Base-by-base conservation (phyloP, 2,329 filamentous ascomycete genomes). In the Xylariaceae sp. region DNA sequence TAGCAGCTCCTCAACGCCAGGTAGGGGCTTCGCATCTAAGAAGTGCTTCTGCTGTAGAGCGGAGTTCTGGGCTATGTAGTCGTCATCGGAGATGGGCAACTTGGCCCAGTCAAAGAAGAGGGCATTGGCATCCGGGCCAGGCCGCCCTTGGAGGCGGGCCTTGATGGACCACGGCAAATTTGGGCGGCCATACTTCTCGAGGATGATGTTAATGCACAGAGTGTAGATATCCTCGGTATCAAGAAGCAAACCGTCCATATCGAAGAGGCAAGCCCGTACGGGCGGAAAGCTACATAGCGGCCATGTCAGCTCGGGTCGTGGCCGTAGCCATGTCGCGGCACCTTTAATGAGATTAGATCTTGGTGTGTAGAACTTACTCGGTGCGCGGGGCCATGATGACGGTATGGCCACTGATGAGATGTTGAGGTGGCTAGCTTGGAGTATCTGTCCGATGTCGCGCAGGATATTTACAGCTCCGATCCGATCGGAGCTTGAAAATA, bases 161-260 rank as follows among this genome's bases (percentile, higher is more conserved):
- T 97, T 97, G 74, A 99, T 84, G 58, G 83, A 84, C 94, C 94
- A 97, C 0, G 94, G 92, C n/a, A 97, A 77, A 11, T 75, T 70
- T 1, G 89, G 87, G 48, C 83, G 84, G 65, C 79, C 81, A 71
- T 94, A 89, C 67, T 87, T 84, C 54, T 79, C 77, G 40, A 99
- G 85, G 39, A 97, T 81, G 29, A 83, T 77, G 73, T 99, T 96
- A 58, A 91, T 87, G 72, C 88, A 87, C 30, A 81, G 70, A 0
- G 90, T 94, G 77, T 97, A 97, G 53, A 84, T 72, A 65, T 97
- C 94, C 76, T 97, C 94, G 35, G 89, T 91, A 73, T 97, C 86
- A 68, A 99, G 88, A 26, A 99, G 83, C 37, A 99, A 86, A 57
- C 94, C 94, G 72, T 99, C 94, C 91, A 97, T 96, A 77, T 99